Evolutionary conservation across 2,329 filamentous ascomycete species (phyloP).

Genomic region (Neonectria neomacrospora): DNA sequence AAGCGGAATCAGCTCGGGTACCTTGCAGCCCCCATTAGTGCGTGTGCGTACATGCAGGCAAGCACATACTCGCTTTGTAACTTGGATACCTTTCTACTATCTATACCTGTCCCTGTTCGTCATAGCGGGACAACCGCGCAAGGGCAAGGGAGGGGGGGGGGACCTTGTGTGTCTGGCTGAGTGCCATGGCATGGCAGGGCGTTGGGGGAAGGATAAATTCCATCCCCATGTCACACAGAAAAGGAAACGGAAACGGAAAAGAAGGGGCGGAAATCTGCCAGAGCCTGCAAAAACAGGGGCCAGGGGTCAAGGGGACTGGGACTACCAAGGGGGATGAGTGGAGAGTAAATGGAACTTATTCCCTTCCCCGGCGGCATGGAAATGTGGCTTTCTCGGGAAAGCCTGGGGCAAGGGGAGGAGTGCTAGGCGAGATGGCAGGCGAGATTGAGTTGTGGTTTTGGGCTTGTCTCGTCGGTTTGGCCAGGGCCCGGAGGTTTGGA

Average conservation of each 20-base stretch:
- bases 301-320: background rate
- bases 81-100: no score
- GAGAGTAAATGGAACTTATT: background rate
- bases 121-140: no score
- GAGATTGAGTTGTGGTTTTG: conserved; percentile 22
- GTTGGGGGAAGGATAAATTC: background rate
- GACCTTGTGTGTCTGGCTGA: conserved; percentile 1
- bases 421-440: conserved; percentile 24
- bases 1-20: conserved; percentile 16
- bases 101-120: no score
- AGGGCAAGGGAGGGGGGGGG: conserved; percentile 8
- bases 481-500: conserved; percentile 22
- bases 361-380: background rate
- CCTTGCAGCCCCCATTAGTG: conserved; percentile 11
- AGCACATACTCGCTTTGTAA: no score
- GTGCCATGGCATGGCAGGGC: conserved; percentile 1
- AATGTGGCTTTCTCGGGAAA: conserved; percentile 4
- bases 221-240: background rate
- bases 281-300: background rate
- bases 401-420: background rate
- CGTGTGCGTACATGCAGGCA: no score
- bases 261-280: background rate
- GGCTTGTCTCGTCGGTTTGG: conserved; percentile 9
- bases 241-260: background rate
- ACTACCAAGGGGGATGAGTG: background rate